Conservation (phyloP, 148 eudicot genomes). For the Drosera capensis region DNA sequence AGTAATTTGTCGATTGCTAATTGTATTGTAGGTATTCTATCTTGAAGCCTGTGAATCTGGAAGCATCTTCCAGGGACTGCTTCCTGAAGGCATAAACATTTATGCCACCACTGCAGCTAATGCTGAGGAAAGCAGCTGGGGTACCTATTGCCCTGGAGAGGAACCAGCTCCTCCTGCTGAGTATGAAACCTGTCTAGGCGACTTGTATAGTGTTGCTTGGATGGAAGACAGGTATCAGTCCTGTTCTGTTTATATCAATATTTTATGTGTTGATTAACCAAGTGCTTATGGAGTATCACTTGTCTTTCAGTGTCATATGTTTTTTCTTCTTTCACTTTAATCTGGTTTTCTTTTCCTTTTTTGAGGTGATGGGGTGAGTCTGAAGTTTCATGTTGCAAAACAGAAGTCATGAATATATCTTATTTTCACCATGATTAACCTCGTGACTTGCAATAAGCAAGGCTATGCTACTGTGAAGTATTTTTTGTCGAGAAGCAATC, state of each 20-base stretch:
- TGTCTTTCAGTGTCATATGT: too few species aligned
- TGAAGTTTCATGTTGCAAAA: too few species aligned
- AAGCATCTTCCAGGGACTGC: slow-evolving; percentile 85
- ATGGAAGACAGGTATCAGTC: slow-evolving; percentile 77
- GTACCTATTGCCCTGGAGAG: slow-evolving; percentile 90
- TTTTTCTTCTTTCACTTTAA: too few species aligned
- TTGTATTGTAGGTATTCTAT: slow-evolving; percentile 53
- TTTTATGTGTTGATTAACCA: neutral
- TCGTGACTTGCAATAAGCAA: too few species aligned
- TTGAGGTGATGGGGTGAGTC: too few species aligned
- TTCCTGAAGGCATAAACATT: slow-evolving; percentile 68
- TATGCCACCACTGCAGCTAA: slow-evolving; percentile 88
- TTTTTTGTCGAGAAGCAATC: too few species aligned
- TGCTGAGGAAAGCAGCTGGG: slow-evolving; percentile 90
- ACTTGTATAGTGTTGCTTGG: slow-evolving; percentile 87
- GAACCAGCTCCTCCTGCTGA: slow-evolving; percentile 70
- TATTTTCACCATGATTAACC: too few species aligned
- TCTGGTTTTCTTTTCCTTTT: too few species aligned
- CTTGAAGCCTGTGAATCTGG: slow-evolving; percentile 96
- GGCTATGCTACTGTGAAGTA: too few species aligned
- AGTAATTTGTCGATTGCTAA: neutral
- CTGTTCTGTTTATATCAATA: neutral
- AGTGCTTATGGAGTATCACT: neutral
- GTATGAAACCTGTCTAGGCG: slow-evolving; percentile 86
- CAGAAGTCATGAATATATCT: too few species aligned